These are phyloP conservation scores for Tilletia indica DNA, from an alignment of 1,284 basidiomycete species.

Conservation along the genomic window DNA sequence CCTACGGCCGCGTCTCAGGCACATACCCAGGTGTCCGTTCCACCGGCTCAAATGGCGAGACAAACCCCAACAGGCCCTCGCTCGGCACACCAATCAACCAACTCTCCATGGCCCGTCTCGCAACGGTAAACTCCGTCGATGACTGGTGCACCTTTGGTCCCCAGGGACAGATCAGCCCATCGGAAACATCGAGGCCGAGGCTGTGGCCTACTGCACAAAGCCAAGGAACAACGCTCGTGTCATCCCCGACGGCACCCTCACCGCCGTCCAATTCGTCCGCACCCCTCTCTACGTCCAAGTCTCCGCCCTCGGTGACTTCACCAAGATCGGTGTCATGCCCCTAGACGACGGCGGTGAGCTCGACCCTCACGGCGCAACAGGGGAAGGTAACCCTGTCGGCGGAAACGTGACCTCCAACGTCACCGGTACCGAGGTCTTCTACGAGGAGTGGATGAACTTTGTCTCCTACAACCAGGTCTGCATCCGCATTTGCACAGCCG, in stretches of 20 bases:
- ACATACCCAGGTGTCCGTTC: constrained; percentile 44
- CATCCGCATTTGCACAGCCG: constrained; percentile 55
- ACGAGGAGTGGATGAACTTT: constrained; percentile 62
- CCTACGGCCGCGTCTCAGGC: constrained; percentile 41
- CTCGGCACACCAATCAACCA: constrained; percentile 54
- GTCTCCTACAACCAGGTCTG: constrained; percentile 49
- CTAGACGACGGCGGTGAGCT: constrained; percentile 53
- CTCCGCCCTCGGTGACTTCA: constrained; percentile 57
- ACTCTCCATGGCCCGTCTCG: constrained; percentile 47
- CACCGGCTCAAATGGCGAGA: constrained; percentile 37
- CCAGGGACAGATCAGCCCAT: constrained; percentile 61
- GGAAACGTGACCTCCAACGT: constrained; percentile 62
- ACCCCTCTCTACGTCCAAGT: constrained; percentile 59
- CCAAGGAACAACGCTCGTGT: constrained; percentile 55
- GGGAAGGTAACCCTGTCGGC: constrained; percentile 61
- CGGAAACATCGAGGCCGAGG: constrained; percentile 67
- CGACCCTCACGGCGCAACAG: constrained; percentile 54
- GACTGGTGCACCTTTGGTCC: constrained; percentile 56
- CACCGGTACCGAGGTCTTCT: constrained; percentile 59
- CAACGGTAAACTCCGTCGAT: constrained; percentile 50
- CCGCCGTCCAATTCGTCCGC: constrained; percentile 53
- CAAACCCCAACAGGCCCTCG: constrained; percentile 45
- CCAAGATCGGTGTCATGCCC: constrained; percentile 45
- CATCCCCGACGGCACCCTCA: constrained; percentile 54
- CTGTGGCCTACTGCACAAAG: constrained; percentile 72